Evolutionary conservation across 805 yeast genomes (phyloP), one percentile per base, ranked within the genome.

Genomic region (Ogataea glucozyma): DNA sequence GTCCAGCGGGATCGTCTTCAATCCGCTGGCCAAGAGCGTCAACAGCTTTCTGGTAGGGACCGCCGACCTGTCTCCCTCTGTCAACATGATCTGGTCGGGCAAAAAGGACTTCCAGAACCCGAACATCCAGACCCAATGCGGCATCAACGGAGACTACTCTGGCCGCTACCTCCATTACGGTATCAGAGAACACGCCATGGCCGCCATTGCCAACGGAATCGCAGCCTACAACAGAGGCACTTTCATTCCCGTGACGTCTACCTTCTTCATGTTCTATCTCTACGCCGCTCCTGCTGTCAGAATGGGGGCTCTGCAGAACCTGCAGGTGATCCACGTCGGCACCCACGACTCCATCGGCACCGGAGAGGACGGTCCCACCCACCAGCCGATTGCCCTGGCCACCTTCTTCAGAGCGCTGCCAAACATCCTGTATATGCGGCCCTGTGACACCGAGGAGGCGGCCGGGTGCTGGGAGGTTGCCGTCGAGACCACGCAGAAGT

Each of bases 111-210:
- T 90, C 90, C 97, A 93, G 78, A 86, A 91, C 46, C 88, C 89
- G 40, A 60, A 77, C 40, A 71, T 88, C 20, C 30, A 49, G 16
- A 44, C 49, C 10, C 22, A 39, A 2, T 49, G 53, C 48, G 83
- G 83, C 31, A 72, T 87, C 55, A 45, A 14, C 61, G 98, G 98
- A 67, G 80, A 80, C 61, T 90, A 85, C 75, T 52, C 80, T 41
- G 99, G 99, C 64, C 83, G 97, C 66, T 91, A 91, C 75, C 76
- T 91, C 69, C 85, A 97, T 72, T 91, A 83, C 69, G 99, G 99
- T 81, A 96, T 91, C 55, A 84, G 99, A 71, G 99, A 91, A 77
- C 98, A 93, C 72, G 97, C 88, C 66, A 89, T 91, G 97, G 96
- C 96, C 72, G 97, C 97, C 51, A 85, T 90, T 67, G 77, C 90